Evolutionary conservation across 2,329 filamentous ascomycete genomes (phyloP).

Genomic region (Colletotrichum camelliae): DNA sequence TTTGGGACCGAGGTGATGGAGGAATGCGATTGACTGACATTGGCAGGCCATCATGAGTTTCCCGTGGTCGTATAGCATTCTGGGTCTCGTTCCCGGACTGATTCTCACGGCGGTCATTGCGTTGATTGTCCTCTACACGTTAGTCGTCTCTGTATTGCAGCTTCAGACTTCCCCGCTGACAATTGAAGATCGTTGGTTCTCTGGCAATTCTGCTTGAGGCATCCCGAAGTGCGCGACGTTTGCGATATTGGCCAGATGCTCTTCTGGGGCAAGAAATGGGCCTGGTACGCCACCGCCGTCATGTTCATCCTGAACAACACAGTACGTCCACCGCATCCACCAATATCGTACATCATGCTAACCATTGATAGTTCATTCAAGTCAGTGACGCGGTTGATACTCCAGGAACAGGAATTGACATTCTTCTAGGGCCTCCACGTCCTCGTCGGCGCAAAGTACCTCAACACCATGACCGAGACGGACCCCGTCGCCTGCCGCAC

Average conservation of each 20-base stretch:
- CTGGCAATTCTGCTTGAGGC: conserved; percentile 89
- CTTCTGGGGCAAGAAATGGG: conserved; percentile 83
- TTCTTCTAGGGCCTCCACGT: conserved; percentile 73
- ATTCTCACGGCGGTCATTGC: conserved; percentile 84
- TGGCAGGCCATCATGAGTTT: conserved; percentile 82
- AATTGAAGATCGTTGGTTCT: conserved; percentile 37
- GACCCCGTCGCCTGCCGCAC: conserved; percentile 73
- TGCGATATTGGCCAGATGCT: conserved; percentile 96
- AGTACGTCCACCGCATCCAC: conserved; percentile 13
- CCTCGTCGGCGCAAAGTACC: conserved; percentile 82
- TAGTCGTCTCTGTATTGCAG: background rate
- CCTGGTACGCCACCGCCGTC: conserved; percentile 71
- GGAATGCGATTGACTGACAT: conserved; percentile 28
- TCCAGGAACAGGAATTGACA: background rate
- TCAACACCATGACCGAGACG: conserved; percentile 84
- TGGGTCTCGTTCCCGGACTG: conserved; percentile 81
- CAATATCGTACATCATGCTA: background rate
- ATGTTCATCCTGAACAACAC: conserved; percentile 97
- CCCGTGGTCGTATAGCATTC: conserved; percentile 87
- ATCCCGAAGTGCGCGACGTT: conserved; percentile 90
- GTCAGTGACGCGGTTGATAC: background rate
- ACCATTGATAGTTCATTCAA: conserved; percentile 7
- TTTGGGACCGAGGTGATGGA: background rate
- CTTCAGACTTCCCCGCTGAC: conserved; percentile 25
- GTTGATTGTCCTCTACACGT: conserved; percentile 80